phyloP scores from a whole-genome alignment of 2,329 filamentous ascomycete species.

The Tolypocladium endophyticum region DNA sequence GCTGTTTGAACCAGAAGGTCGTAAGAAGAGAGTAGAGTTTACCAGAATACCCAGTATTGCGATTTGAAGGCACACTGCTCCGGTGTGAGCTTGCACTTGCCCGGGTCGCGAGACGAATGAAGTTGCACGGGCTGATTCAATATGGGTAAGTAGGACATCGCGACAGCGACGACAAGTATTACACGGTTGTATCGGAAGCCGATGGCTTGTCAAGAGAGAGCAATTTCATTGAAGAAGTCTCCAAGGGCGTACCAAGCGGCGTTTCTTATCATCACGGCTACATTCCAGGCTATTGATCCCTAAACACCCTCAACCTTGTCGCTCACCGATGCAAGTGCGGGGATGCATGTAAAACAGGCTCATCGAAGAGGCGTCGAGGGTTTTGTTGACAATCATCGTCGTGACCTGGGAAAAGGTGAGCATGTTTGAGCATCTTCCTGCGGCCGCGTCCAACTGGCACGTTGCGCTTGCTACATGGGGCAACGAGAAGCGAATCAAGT shows the following conservation, averaged over 20 bases:
- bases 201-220: neutral
- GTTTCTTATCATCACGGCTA: neutral
- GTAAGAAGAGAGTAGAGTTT: neutral
- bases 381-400: neutral
- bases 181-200: neutral
- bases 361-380: neutral
- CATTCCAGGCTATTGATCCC: neutral
- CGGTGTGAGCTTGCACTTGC: constrained; percentile 21
- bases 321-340: neutral
- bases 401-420: neutral
- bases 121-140: constrained; percentile 4
- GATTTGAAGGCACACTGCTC: constrained; percentile 34
- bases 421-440: neutral
- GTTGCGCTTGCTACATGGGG: neutral
- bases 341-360: neutral
- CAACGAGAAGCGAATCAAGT: neutral
- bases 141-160: constrained; percentile 3
- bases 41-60: constrained; percentile 38
- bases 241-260: neutral
- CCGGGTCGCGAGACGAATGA: constrained; percentile 7
- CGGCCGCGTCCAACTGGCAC: neutral
- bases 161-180: neutral
- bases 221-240: neutral
- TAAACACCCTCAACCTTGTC: neutral
- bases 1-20: neutral